These are phyloP conservation scores for Cytidiella melzeri DNA, from an alignment of 768 basidiomycete genomes.

Conservation along the genomic window DNA sequence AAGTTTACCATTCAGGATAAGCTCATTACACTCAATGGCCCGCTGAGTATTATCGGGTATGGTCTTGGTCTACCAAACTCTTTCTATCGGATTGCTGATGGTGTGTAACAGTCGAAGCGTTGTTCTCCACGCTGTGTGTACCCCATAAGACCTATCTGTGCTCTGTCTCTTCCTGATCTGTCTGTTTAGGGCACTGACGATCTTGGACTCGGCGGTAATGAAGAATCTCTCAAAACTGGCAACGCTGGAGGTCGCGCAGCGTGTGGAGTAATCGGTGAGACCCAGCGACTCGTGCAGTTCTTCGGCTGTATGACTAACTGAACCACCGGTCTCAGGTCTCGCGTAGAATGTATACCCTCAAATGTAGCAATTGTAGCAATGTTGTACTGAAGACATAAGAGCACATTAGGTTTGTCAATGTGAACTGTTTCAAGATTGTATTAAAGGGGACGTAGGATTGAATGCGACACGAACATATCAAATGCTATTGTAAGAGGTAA, in stretches of 20 bases:
- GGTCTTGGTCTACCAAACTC: conserved; percentile 15
- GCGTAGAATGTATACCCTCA: background rate
- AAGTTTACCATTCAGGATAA: conserved; percentile 52
- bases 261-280: conserved; percentile 72
- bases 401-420: too few species aligned
- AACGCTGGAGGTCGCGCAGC: conserved; percentile 75
- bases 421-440: too few species aligned
- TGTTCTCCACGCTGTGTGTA: conserved; percentile 63
- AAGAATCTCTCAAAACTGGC: conserved; percentile 71
- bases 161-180: conserved; percentile 5
- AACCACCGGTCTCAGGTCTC: background rate
- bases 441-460: too few species aligned
- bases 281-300: background rate
- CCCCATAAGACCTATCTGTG: too few species aligned
- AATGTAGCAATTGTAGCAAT: too few species aligned
- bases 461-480: too few species aligned
- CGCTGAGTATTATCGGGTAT: conserved; percentile 64
- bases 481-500: too few species aligned
- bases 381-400: too few species aligned
- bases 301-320: too few species aligned
- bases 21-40: conserved; percentile 62
- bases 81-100: conserved; percentile 3
- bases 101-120: conserved; percentile 48
- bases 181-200: conserved; percentile 62
- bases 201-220: conserved; percentile 60